Evolutionary conservation across 1,139 yeast species (phyloP).

Genomic region (Diutina siamensis): DNA sequence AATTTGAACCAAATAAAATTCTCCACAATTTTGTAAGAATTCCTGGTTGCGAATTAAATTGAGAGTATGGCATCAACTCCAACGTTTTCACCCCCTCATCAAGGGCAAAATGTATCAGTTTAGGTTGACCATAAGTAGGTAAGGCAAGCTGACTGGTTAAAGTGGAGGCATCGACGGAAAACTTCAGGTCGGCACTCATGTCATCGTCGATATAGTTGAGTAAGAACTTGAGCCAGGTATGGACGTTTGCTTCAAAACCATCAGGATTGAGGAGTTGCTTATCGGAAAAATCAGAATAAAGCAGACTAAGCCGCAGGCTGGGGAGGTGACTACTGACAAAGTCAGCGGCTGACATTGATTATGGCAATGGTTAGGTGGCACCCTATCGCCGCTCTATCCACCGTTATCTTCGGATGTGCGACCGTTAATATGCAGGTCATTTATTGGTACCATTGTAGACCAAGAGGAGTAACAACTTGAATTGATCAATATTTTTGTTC

Average conservation of each 20-base stretch:
- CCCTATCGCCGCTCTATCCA: too few species aligned
- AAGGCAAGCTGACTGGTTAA: not conserved
- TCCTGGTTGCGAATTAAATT: not conserved
- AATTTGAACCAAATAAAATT: not conserved
- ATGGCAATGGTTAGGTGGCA: too few species aligned
- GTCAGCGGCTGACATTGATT: not conserved
- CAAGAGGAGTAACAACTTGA: not conserved
- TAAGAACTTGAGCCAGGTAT: conserved; percentile 1
- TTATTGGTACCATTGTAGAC: not conserved
- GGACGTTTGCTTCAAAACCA: not conserved
- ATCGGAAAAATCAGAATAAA: not conserved
- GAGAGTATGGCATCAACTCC: not conserved
- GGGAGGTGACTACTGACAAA: not conserved
- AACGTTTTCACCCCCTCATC: not conserved
- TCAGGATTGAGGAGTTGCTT: conserved; percentile 1
- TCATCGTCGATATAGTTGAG: not conserved
- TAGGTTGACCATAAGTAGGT: not conserved
- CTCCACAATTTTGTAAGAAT: not conserved
- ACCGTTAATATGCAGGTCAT: not conserved
- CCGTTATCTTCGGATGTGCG: too few species aligned
- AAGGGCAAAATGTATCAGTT: not conserved
- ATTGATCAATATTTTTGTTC: not conserved
- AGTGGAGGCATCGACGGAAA: not conserved
- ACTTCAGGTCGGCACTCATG: not conserved
- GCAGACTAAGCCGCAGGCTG: not conserved